These are phyloP conservation scores for Aaosphaeria pasadenensis DNA, from an alignment of 2,329 filamentous ascomycete genomes.

Conservation along the genomic window DNA sequence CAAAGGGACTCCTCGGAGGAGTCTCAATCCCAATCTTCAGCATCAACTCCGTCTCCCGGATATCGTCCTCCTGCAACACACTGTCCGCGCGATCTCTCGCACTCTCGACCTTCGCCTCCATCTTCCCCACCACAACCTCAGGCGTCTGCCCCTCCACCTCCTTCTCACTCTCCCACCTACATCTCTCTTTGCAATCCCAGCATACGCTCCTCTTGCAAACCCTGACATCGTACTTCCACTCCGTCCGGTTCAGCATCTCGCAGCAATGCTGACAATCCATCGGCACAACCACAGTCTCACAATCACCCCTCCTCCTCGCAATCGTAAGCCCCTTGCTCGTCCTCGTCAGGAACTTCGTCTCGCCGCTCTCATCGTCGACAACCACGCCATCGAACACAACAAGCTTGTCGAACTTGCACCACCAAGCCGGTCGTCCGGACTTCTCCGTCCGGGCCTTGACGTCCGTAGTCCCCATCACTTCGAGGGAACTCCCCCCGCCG, in stretches of 20 bases:
- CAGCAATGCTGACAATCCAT: constrained; percentile 30
- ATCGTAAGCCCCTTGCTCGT: constrained; percentile 30
- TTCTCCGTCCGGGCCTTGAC: constrained; percentile 25
- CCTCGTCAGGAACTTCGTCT: constrained; percentile 15
- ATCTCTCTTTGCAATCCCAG: constrained; percentile 33
- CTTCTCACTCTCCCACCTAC: constrained; percentile 27
- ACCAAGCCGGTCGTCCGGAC: constrained; percentile 25
- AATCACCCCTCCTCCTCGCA: constrained; percentile 23
- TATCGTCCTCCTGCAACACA: constrained; percentile 22
- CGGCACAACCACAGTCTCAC: constrained; percentile 28
- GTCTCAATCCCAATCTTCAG: constrained; percentile 19
- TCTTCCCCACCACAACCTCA: constrained; percentile 1
- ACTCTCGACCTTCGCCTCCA: constrained; percentile 1
- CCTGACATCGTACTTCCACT: constrained; percentile 35
- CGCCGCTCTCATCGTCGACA: constrained; percentile 2
- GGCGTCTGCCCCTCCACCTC: background rate
- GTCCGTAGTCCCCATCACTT: background rate
- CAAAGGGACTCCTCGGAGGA: too few species aligned
- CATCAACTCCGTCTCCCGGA: constrained; percentile 15
- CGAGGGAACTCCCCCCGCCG: too few species aligned
- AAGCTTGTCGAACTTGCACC: constrained; percentile 34
- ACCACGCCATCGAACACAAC: constrained; percentile 29
- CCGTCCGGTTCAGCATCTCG: constrained; percentile 29
- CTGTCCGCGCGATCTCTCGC: constrained; percentile 29
- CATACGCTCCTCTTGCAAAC: constrained; percentile 31